These are phyloP conservation scores for Carex pumila DNA, from an alignment of 176 grass and related monocot species.

Conservation along the genomic window DNA sequence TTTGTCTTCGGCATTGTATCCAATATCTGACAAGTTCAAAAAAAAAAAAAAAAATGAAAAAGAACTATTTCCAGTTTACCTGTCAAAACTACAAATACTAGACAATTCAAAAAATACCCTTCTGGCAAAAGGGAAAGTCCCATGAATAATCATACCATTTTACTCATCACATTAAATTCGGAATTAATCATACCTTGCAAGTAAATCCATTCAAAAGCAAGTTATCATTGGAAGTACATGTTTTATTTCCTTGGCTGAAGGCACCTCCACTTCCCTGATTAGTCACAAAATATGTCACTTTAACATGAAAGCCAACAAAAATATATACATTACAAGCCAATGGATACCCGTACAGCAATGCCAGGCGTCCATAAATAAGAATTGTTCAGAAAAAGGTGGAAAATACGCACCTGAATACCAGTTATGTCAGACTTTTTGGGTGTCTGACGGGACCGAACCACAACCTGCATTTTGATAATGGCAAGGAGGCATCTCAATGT, in stretches of 20 bases:
- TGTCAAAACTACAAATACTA: slow-evolving; percentile 10
- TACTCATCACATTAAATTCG: slow-evolving; percentile 1
- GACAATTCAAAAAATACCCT: neutral
- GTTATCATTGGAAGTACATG: slow-evolving; percentile 45
- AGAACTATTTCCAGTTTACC: neutral
- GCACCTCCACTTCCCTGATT: slow-evolving; percentile 20
- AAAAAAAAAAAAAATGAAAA: slow-evolving; percentile 4
- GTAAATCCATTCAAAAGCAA: slow-evolving; percentile 79
- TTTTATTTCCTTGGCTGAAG: slow-evolving; percentile 28
- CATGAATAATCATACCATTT: slow-evolving; percentile 9
- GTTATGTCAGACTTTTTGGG: neutral
- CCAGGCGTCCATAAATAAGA: neutral
- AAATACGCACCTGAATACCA: neutral
- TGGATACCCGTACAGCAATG: neutral
- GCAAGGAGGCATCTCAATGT: slow-evolving; percentile 75
- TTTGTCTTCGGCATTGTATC: slow-evolving; percentile 46
- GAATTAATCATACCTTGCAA: slow-evolving; percentile 49
- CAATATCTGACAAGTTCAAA: slow-evolving; percentile 59
- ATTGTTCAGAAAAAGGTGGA: neutral
- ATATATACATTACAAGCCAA: neutral
- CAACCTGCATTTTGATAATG: slow-evolving; percentile 77
- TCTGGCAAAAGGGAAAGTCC: slow-evolving; percentile 21
- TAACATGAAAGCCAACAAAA: slow-evolving; percentile 6
- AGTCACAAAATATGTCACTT: neutral
- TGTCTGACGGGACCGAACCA: slow-evolving; percentile 49